Base-by-base conservation (phyloP, 495 filamentous ascomycete species). In the Penicillium turbatum region DNA sequence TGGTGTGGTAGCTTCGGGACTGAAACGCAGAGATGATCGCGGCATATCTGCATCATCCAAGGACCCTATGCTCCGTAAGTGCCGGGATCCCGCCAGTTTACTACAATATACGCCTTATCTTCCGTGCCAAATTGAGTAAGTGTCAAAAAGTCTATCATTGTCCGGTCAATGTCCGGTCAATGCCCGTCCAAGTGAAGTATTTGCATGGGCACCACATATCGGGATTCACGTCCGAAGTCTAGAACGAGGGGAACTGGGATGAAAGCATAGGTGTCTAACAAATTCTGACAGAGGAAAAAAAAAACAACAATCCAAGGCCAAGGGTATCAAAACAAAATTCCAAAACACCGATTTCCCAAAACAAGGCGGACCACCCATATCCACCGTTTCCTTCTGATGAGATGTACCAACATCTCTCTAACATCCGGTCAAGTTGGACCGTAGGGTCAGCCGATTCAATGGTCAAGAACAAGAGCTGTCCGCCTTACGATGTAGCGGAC, bases 241-340 rank as follows among this genome's bases (percentile, higher is more conserved):
- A 16, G 15, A 30, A 29, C 24, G 4, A 2, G 21, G 21, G 21
- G 21, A 24, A 24, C 21, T 24, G 21, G 21, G 21, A 24, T 24
- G 21, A 24, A 24, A 2, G 21, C 21, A n/a, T n/a, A 24, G 21
- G 21, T n/a, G n/a, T n/a, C n/a, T n/a, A n/a, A n/a, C n/a, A n/a
- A n/a, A n/a, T n/a, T n/a, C n/a, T n/a, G n/a, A n/a, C n/a, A n/a
- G n/a, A n/a, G n/a, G n/a, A n/a, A n/a, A 4, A 10, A 31, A 31
- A 54, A 44, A 54, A 47, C 42, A 36, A 48, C 35, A 62, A 57
- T 53, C 31, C 47, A 38, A 46, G 15, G 26, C 55, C 49, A 38
- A 30, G 60, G 60, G 60, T 62, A 62, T 62, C 52, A 59, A 55
- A 54, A 45, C 44, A 53, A 27, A 56, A 35, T 43, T 48, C 17